Base-by-base conservation (phyloP, 192 early-diverging fungal genomes). In the Backusella tuberculispora region DNA sequence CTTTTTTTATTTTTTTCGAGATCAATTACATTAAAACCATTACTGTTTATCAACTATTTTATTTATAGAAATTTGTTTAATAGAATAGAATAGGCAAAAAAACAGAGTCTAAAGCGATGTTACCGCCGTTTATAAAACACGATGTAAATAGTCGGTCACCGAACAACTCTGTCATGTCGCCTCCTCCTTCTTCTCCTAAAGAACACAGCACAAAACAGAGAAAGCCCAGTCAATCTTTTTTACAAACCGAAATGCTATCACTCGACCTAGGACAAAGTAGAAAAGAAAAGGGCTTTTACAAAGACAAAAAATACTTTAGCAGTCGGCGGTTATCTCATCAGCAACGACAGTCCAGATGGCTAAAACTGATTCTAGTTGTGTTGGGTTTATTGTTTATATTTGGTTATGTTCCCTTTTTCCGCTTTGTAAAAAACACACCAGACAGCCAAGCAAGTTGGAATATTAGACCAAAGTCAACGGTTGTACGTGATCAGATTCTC, bases 401-500 rank as follows among this genome's bases (percentile, higher is more conserved):
- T 72, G 70, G 74, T 4, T 50, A 66, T 38, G 40, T 68, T 53
- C 37, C 46, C 19, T 75, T 68, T 7, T 48, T 37, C 41, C 45
- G 46, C 15, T 68, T 63, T 9, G 12, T 10, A 4, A 69, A 69
- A 1, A 46, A 45, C 21, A 69, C 26, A 9, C 68, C 68, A 24
- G 68, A 69, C 5, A 19, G 9, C 1, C 15, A 9, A 14, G 4
- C 68, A 17, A 43, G 42, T n/a, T 69, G 66, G 66, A 68, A 26
- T 44, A 24, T 44, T 3, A 45, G 40, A 15, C 19, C 37, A 68
- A 24, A 40, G 21, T 17, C 38, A 14, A 68, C n/a, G 21, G 14
- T 21, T 8, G 68, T 69, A 12, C 66, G 72, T 48, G 81, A 82
- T 74, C 78, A 87, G 43, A 80, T 89, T 60, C 69, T 82, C 0